A percentile compares a stretch with the other conserved stretches of the same genome.
phyloP scores from a whole-genome alignment of 805 yeast species.

The Yamadazyma philogaea region DNA sequence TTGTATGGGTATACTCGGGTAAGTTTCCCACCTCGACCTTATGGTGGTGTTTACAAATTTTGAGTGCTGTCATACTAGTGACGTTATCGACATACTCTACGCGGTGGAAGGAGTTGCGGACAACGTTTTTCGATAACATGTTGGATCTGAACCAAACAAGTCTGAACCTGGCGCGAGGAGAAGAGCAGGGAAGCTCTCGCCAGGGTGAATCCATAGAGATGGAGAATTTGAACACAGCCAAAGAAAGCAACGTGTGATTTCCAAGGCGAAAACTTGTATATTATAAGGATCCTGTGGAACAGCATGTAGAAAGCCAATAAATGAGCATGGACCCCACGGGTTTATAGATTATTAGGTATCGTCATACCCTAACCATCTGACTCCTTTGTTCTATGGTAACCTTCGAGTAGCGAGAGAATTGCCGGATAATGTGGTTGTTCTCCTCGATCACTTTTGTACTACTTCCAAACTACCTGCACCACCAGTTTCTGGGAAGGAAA shows the following conservation, averaged over 20 bases:
- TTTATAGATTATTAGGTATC: too few species aligned
- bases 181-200: neutral
- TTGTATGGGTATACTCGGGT: slow-evolving; percentile 63
- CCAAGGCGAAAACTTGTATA: neutral
- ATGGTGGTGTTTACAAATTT: slow-evolving; percentile 83
- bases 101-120: slow-evolving; percentile 86
- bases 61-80: slow-evolving; percentile 67
- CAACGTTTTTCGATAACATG: slow-evolving; percentile 85
- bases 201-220: slow-evolving; percentile 13
- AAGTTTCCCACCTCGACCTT: slow-evolving; percentile 65
- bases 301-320: neutral
- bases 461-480: slow-evolving; percentile 42
- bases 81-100: slow-evolving; percentile 85
- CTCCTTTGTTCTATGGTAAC: neutral
- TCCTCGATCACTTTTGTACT: slow-evolving; percentile 39
- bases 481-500: slow-evolving; percentile 41
- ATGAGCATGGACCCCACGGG: too few species aligned
- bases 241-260: slow-evolving; percentile 5
- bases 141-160: slow-evolving; percentile 50
- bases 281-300: neutral
- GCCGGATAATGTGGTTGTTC: slow-evolving; percentile 4
- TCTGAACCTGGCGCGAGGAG: neutral
- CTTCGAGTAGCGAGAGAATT: slow-evolving; percentile 1
- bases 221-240: slow-evolving; percentile 8
- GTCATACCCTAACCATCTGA: too few species aligned